Conservation (phyloP, 2,329 filamentous ascomycete genomes). For the Tolypocladium cylindrosporum region DNA sequence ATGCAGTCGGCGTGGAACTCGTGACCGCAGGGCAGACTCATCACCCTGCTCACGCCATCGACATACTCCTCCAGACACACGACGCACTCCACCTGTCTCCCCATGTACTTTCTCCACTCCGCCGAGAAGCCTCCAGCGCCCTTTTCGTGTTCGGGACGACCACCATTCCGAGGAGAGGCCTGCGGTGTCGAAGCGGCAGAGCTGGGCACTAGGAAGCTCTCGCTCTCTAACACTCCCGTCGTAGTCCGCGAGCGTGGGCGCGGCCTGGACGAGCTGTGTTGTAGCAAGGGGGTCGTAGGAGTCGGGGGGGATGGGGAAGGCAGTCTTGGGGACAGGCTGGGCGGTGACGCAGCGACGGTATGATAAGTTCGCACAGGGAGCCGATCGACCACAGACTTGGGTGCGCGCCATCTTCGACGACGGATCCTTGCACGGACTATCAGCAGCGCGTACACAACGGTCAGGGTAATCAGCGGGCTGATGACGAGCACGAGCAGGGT, state of each 20-base stretch:
- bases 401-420: constrained; percentile 86
- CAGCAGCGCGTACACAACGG: constrained; percentile 82
- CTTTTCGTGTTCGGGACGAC: constrained; percentile 38
- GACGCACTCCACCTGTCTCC: constrained; percentile 74
- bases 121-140: constrained; percentile 27
- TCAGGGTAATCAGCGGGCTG: constrained; percentile 84
- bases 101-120: constrained; percentile 58
- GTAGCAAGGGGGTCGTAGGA: constrained; percentile 71
- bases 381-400: constrained; percentile 88
- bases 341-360: constrained; percentile 59
- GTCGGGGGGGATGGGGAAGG: constrained; percentile 57
- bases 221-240: constrained; percentile 46
- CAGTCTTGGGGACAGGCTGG: constrained; percentile 41
- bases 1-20: constrained; percentile 99
- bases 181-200: constrained; percentile 28
- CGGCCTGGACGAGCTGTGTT: constrained; percentile 41
- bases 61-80: constrained; percentile 95
- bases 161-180: constrained; percentile 18
- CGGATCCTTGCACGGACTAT: constrained; percentile 82
- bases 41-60: constrained; percentile 86
- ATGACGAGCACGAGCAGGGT: constrained; percentile 94
- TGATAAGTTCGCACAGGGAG: constrained; percentile 95
- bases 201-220: constrained; percentile 33
- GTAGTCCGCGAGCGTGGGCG: constrained; percentile 57
- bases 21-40: constrained; percentile 95